Percentiles rank a stretch among this genome's conserved stretches.
These are phyloP conservation scores for Oidium heveae DNA, from an alignment of 2,329 filamentous ascomycete species.

Conservation along the genomic window DNA sequence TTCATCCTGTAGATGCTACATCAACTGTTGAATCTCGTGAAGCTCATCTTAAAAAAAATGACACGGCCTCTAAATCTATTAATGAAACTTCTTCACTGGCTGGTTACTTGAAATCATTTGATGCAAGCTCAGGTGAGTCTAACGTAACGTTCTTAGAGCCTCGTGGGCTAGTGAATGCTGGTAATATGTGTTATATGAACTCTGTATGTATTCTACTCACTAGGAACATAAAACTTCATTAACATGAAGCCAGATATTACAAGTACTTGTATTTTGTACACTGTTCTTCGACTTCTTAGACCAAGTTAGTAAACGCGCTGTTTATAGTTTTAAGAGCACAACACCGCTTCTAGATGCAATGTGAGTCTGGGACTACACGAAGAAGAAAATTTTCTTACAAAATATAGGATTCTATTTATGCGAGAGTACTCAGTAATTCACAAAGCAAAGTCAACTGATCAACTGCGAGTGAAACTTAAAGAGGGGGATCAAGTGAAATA, in stretches of 20 bases:
- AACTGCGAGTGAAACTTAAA: constrained; percentile 50
- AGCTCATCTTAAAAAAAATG: constrained; percentile 9
- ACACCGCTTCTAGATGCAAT: constrained; percentile 86
- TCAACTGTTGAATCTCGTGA: constrained; percentile 13
- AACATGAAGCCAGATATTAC: constrained; percentile 40
- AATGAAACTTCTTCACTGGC: constrained; percentile 29
- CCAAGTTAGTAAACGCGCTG: constrained; percentile 57
- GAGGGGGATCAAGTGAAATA: constrained; percentile 68
- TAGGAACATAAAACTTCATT: constrained; percentile 8
- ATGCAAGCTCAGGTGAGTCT: constrained; percentile 26
- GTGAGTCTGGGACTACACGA: constrained; percentile 24
- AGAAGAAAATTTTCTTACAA: constrained; percentile 1
- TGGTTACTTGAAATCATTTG: constrained; percentile 53
- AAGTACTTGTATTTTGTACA: constrained; percentile 79
- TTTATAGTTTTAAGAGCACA: constrained; percentile 83
- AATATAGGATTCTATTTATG: constrained; percentile 71
- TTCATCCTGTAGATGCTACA: constrained; percentile 24
- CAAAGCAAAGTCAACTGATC: constrained; percentile 47
- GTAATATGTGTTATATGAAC: constrained; percentile 99
- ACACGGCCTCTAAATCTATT: constrained; percentile 23
- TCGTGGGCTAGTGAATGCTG: constrained; percentile 80
- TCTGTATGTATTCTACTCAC: constrained; percentile 39
- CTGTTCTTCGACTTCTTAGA: constrained; percentile 91
- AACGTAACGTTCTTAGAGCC: constrained; percentile 73
- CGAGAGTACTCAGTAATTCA: constrained; percentile 72